Evolutionary conservation across 768 basidiomycete species (phyloP), one percentile per base, ranked within the genome.

Genomic region (Russula brevipes): DNA sequence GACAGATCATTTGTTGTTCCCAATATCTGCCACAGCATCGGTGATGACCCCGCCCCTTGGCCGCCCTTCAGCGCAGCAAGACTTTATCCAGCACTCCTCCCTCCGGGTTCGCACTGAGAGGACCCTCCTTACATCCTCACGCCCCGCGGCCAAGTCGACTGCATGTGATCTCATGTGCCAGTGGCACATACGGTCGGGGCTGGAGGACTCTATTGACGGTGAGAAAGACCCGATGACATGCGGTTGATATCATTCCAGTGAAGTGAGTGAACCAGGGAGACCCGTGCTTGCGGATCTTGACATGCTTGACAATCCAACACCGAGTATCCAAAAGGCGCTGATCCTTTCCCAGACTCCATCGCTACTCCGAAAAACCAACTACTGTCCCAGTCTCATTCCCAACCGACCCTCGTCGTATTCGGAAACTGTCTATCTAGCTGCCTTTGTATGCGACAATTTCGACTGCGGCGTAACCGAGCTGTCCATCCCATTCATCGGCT

Each of bases 91-190:
- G 24, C 24, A 24, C 24, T 24, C 24, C 24, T 24, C 24, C 1
- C 24, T 24, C 24, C 24, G 24, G 24, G 24, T 24, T 24, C 24
- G 24, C 24, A 24, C 24, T 24, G 1, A 24, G 24, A 24, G 24
- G 1, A 1, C 24, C 24, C 24, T 24, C 24, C 24, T 24, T 24
- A 24, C 24, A 24, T 24, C 24, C 24, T 24, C 24, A 24, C 24
- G 1, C 1, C 24, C 24, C 1, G 24, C 24, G 24, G 24, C 24
- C 24, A 24, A 39, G 42, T 24, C 24, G 42, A 46, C 55, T 57
- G 55, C 57, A 58, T 62, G 50, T 51, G 19, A 35, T 44, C 61
- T 45, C 41, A 57, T 38, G 53, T 24, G 56, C 51, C 36, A 38
- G 53, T 24, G 56, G 57, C 36, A 38, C 57, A 63, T 47, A 33